Percentiles rank a stretch among this genome's conserved stretches.
These are phyloP conservation scores for Micractinium sp. DNA, from an alignment of 139 green algal genomes.

Conservation along the genomic window DNA sequence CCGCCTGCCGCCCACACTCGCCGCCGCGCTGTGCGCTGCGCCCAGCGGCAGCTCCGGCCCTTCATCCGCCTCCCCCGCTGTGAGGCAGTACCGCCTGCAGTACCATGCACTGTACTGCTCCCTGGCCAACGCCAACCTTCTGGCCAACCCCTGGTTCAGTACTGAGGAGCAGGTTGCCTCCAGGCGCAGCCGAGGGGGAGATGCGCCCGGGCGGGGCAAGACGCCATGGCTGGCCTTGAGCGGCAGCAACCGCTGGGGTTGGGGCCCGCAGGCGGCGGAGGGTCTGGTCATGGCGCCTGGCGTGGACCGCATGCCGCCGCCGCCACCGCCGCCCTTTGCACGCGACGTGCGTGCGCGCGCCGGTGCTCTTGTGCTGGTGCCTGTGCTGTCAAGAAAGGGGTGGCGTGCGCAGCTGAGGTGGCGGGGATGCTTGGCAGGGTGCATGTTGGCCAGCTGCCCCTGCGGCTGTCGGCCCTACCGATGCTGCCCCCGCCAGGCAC, in stretches of 20 bases:
- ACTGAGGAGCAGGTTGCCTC: neutral
- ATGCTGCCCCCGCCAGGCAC: too few relatives aligned
- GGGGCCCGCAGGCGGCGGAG: neutral
- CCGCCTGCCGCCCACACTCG: neutral
- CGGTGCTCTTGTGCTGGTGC: too few relatives aligned
- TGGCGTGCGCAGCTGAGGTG: too few relatives aligned
- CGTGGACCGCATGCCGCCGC: neutral
- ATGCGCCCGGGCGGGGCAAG: neutral
- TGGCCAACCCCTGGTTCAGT: neutral
- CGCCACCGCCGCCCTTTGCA: neutral
- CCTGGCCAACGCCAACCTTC: slow-evolving; percentile 2
- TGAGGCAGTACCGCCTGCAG: neutral
- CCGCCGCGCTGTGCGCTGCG: neutral
- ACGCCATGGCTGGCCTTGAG: neutral
- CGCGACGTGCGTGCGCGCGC: neutral
- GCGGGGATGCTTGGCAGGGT: too few relatives aligned
- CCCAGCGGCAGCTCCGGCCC: neutral
- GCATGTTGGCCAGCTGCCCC: too few relatives aligned
- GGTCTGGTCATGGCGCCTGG: neutral
- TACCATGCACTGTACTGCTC: neutral
- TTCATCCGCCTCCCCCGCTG: neutral
- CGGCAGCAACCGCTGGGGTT: neutral
- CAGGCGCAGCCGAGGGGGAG: neutral
- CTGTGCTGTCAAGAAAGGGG: too few relatives aligned
- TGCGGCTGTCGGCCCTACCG: too few relatives aligned